Evolutionary conservation across 441 rosid genomes (phyloP), one percentile per base, ranked within the genome.

Genomic region (Sinapis alba): DNA sequence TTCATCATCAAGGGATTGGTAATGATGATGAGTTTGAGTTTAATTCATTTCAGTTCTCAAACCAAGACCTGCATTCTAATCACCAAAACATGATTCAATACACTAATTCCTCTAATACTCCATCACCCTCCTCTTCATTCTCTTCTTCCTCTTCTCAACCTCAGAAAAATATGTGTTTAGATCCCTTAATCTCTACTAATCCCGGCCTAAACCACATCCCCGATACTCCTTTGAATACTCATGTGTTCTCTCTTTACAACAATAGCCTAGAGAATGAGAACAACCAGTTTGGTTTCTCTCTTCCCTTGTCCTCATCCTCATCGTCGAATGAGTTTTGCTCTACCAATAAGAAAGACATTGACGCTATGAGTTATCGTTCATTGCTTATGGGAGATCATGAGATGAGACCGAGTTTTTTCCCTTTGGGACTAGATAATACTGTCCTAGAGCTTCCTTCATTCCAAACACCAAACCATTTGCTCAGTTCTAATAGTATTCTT

Each of bases 381-480:
- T 64, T 81, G 79, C 73, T 82, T 9, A 71, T 73, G 78, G 85
- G 79, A 65, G 69, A 72, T 73, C 60, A 16, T 72, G 66, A 62
- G 45, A 24, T 19, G 47, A 56, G 38, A 65, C 65, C 27, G 28
- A 65, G 16, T 67, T 79, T 12, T 58, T 69, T 51, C 36, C 74
- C 71, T 84, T 64, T 74, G 77, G 51, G 64, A 8, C 73, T 15
- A 74, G 68, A 32, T 20, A 77, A 21, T 61, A 8, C 57, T 5
- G 68, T 65, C 62, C 38, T 61, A 60, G 82, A 81, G 75, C 85
- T 72, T 70, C 80, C 83, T 84, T 81, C 83, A 59, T 51, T 47
- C 83, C 87, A 84, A 71, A 79, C 71, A 28, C 66, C 77, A 27
- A 69, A 66, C 57, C 71, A 34, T 28, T 50, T 69, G 16, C 23